A percentile compares a stretch with the other conserved stretches of the same genome.
phyloP scores from a whole-genome alignment of 1,284 basidiomycete species.

The Anthracocystis walkeri region DNA sequence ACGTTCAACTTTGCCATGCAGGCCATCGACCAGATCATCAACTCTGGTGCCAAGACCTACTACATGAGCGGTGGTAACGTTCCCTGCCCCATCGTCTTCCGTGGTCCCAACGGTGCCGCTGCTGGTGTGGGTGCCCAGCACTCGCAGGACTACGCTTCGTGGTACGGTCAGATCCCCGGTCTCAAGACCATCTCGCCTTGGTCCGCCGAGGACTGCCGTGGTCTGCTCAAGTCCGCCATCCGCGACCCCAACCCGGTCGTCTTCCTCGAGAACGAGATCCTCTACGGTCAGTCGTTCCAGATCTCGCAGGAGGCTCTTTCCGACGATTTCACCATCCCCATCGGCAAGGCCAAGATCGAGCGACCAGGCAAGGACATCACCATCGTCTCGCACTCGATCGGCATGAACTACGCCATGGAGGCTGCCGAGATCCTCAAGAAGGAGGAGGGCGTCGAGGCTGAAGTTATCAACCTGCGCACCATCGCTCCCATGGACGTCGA shows the following conservation, averaged over 20 bases:
- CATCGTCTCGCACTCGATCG: slow-evolving; percentile 82
- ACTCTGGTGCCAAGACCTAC: slow-evolving; percentile 99
- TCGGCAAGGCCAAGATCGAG: slow-evolving; percentile 98
- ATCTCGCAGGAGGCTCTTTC: slow-evolving; percentile 94
- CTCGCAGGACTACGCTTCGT: slow-evolving; percentile 73
- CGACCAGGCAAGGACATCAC: slow-evolving; percentile 92
- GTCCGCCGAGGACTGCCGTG: slow-evolving; percentile 97
- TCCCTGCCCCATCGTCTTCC: slow-evolving; percentile 97
- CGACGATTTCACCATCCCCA: slow-evolving; percentile 89
- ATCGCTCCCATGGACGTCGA: slow-evolving; percentile 97
- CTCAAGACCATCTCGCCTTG: slow-evolving; percentile 98
- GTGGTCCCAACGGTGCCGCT: slow-evolving; percentile 98
- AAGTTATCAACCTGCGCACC: slow-evolving; percentile 96
- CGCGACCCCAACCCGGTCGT: slow-evolving; percentile 98
- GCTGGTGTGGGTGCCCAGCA: slow-evolving; percentile 88
- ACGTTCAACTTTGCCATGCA: slow-evolving; percentile 76
- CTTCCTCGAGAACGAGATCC: slow-evolving; percentile 98
- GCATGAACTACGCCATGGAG: slow-evolving; percentile 72
- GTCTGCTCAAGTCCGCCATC: slow-evolving; percentile 95
- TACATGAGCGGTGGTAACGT: slow-evolving; percentile 99
- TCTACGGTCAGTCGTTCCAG: slow-evolving; percentile 96
- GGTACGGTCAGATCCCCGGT: slow-evolving; percentile 97
- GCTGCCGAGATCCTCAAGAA: slow-evolving; percentile 87
- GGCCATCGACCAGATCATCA: slow-evolving; percentile 99
- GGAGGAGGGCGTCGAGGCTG: slow-evolving; percentile 92